Evolutionary conservation across 2,329 filamentous ascomycete genomes (phyloP), one percentile per base, ranked within the genome.

Genomic region (Ceratocystis alfenasii): DNA sequence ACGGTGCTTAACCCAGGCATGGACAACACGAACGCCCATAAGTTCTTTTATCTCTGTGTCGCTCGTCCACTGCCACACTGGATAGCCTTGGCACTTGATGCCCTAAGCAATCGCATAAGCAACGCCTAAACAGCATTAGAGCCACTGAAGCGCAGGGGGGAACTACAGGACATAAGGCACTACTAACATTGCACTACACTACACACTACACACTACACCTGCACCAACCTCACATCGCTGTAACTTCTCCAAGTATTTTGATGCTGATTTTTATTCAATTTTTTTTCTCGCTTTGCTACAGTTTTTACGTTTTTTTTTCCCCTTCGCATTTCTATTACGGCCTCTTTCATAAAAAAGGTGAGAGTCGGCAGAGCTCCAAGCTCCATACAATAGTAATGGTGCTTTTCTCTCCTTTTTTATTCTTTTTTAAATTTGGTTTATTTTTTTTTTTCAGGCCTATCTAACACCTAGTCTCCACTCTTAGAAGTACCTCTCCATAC

Each of bases 401-500:
- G 46, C 41, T 30, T 41, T 62, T 60, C 1, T 30, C 25, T 36
- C n/a, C 33, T 36, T 62, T 8, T 1, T 62, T 25, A 0, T 25
- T 17, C 10, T 62, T 62, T 22, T 44, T 45, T n/a, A 7, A 33
- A 15, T 30, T 41, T 62, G 8, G 5, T 30, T n/a, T 59, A 4
- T 59, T 59, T 45, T 1, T 22, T 10, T 44, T 15, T 45, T 20
- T 44, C 53, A 41, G 12, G 12, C 10, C 10, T 15, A 41, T 41
- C 36, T 41, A 41, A 41, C 36, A 65, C 33, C 15, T 3, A 10
- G 15, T 50, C 33, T 53, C 63, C 63, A 65, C 50, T 28, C 41
- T 50, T 55, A 55, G 28, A 65, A 65, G 63, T 65, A 65, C 41
- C 22, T 25, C 41, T 33, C 41, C 5, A 59, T 65, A 65, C 30